These are phyloP conservation scores for Auriscalpium vulgare DNA, from an alignment of 768 basidiomycete genomes.

Conservation along the genomic window DNA sequence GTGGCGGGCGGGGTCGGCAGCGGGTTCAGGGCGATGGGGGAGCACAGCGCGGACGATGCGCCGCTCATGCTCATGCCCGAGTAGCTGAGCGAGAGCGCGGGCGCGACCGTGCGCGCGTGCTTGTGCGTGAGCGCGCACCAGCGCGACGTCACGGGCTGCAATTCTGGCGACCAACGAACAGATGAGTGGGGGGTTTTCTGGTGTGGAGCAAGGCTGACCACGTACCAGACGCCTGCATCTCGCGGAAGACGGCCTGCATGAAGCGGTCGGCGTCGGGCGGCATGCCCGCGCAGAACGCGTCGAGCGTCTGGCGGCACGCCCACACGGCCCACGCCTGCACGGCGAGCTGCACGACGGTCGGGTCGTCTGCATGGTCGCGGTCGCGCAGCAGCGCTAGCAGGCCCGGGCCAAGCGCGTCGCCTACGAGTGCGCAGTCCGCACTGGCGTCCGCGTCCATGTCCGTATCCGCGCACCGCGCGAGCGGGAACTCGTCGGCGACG, in stretches of 20 bases:
- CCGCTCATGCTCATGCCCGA: conserved; percentile 3
- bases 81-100: conserved; percentile 16
- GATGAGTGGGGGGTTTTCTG: neutral
- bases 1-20: conserved; percentile 11
- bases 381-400: conserved; percentile 22
- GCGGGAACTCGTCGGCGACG: conserved; percentile 23
- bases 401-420: conserved; percentile 21
- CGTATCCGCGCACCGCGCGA: conserved; percentile 12
- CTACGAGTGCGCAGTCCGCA: conserved; percentile 22
- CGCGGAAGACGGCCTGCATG: conserved; percentile 21
- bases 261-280: conserved; percentile 23
- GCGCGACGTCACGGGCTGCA: conserved; percentile 27
- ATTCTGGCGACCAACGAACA: conserved; percentile 18
- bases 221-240: conserved; percentile 26
- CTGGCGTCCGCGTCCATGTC: conserved; percentile 15
- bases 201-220: neutral
- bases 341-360: conserved; percentile 29
- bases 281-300: conserved; percentile 26
- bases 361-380: conserved; percentile 23
- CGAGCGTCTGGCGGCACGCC: conserved; percentile 24
- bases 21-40: conserved; percentile 12
- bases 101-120: conserved; percentile 18
- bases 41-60: conserved; percentile 11
- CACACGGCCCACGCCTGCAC: conserved; percentile 30
- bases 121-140: conserved; percentile 29